Evolutionary conservation across 2,329 filamentous ascomycete genomes (phyloP).

Genomic region (Bipolaris zeicola): DNA sequence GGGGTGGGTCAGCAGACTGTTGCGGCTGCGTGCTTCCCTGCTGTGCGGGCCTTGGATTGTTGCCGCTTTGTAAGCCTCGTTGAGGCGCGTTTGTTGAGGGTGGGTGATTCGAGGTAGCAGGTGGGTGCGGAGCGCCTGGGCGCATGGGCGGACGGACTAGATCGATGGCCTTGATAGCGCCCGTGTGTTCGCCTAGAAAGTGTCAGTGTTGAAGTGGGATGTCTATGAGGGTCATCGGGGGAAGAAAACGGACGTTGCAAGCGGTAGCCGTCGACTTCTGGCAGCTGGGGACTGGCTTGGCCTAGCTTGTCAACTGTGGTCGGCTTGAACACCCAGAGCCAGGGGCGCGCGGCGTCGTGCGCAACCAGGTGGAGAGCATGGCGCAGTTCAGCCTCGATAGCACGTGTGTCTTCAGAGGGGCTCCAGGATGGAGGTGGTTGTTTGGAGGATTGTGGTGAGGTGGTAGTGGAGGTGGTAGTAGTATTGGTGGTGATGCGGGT

Average conservation of each 20-base stretch:
- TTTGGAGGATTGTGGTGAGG: slow-evolving; percentile 14
- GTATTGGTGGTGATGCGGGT: slow-evolving; percentile 21
- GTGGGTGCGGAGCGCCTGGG: slow-evolving; percentile 25
- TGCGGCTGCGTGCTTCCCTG: slow-evolving; percentile 24
- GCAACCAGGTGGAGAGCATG: slow-evolving; percentile 34
- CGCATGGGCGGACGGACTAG: slow-evolving; percentile 39
- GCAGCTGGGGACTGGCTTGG: slow-evolving; percentile 30
- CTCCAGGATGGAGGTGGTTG: slow-evolving; percentile 19
- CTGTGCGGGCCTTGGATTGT: slow-evolving; percentile 27
- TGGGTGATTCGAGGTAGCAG: slow-evolving; percentile 24
- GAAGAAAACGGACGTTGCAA: slow-evolving; percentile 35
- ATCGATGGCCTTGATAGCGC: slow-evolving; percentile 43
- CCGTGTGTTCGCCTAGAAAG: slow-evolving; percentile 38
- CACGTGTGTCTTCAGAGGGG: slow-evolving; percentile 36
- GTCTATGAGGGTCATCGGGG: too few species aligned
- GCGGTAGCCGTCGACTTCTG: slow-evolving; percentile 36
- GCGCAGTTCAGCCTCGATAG: slow-evolving; percentile 40
- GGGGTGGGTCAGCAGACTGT: slow-evolving; percentile 22
- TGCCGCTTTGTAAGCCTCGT: slow-evolving; percentile 27
- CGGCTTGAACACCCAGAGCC: slow-evolving; percentile 45
- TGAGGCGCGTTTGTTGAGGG: slow-evolving; percentile 25
- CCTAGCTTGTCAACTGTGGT: slow-evolving; percentile 30
- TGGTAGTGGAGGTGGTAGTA: neutral
- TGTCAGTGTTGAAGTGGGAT: slow-evolving; percentile 24
- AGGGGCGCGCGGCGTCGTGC: slow-evolving; percentile 39